Evolutionary conservation across 345 rosid species (phyloP).

Genomic region (Erucastrum elatum): DNA sequence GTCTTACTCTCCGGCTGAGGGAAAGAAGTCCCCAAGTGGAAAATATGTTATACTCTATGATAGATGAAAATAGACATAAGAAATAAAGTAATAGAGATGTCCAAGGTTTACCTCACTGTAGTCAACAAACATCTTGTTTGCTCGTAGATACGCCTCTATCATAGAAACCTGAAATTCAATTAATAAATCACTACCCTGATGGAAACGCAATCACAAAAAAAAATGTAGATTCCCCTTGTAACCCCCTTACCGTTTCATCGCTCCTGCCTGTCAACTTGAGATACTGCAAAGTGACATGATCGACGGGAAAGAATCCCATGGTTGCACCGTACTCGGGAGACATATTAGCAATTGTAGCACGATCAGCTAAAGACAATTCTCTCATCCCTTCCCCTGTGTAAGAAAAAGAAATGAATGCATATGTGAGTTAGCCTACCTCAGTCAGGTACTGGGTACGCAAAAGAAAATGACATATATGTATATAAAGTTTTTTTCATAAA

Average conservation of each 20-base stretch:
- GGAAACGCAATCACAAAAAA: neutral
- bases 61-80: neutral
- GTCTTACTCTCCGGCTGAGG: slow-evolving; percentile 80
- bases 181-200: slow-evolving; percentile 10
- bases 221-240: neutral
- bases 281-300: slow-evolving; percentile 91
- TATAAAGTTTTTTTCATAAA: neutral
- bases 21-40: slow-evolving; percentile 13
- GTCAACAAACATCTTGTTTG: slow-evolving; percentile 95
- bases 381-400: slow-evolving; percentile 48
- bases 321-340: slow-evolving; percentile 99
- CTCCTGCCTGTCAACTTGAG: slow-evolving; percentile 97
- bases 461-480: neutral
- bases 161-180: slow-evolving; percentile 61
- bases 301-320: slow-evolving; percentile 99
- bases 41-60: neutral
- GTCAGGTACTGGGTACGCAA: neutral
- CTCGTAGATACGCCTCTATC: slow-evolving; percentile 95
- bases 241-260: slow-evolving; percentile 50
- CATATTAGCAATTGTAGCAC: slow-evolving; percentile 99
- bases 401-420: neutral
- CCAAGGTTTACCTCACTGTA: slow-evolving; percentile 66
- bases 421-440: slow-evolving; percentile 11
- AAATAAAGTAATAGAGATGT: neutral
- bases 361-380: slow-evolving; percentile 87